A percentile compares a stretch with the other conserved stretches of the same genome.
Evolutionary conservation across 352 stramenopile species (phyloP).

Genomic region (Phytophthora sp.): DNA sequence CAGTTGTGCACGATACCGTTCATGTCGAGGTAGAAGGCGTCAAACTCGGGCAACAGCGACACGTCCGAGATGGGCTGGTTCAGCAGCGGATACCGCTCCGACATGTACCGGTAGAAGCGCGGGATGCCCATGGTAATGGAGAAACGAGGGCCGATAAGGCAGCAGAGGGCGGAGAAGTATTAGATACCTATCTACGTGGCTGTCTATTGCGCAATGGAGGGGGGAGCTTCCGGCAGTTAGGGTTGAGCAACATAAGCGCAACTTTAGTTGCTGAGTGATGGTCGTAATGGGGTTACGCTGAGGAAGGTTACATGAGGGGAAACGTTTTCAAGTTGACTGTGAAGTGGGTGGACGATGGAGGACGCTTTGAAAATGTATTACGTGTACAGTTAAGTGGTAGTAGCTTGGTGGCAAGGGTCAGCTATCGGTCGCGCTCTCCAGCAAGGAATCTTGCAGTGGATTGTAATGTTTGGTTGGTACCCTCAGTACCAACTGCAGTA

Average conservation of each 20-base stretch:
- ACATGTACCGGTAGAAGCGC: conserved; percentile 94
- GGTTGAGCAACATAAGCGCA: conserved; percentile 10
- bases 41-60: conserved; percentile 97
- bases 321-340: no score
- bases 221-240: neutral
- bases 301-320: neutral
- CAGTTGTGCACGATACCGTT: conserved; percentile 99
- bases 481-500: no score
- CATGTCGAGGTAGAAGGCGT: conserved; percentile 99
- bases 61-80: conserved; percentile 98
- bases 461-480: neutral
- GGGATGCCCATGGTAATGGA: conserved; percentile 86
- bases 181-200: conserved; percentile 13
- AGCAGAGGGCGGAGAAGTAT: no score
- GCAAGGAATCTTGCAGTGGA: neutral
- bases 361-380: no score
- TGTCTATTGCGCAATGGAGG: conserved; percentile 11
- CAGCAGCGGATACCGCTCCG: conserved; percentile 98
- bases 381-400: no score
- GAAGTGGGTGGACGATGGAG: no score
- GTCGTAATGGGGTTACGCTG: neutral
- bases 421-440: conserved; percentile 8
- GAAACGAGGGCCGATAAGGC: neutral
- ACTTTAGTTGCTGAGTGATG: conserved; percentile 11
- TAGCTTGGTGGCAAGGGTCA: conserved; percentile 19